These are phyloP conservation scores for Sugiyamaella americana DNA, from an alignment of 805 yeast genomes.

Conservation along the genomic window DNA sequence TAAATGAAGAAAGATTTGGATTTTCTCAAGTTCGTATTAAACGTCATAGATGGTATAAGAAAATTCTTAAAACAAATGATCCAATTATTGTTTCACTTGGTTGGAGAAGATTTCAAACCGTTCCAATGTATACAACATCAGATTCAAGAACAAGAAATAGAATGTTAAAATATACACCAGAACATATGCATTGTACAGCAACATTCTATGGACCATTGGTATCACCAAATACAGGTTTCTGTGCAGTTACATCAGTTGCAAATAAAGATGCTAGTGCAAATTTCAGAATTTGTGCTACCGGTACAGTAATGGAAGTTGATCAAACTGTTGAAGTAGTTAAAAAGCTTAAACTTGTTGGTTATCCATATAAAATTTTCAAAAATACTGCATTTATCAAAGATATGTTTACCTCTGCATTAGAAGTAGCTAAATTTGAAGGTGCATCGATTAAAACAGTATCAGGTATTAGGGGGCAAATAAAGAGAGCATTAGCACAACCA, in stretches of 20 bases:
- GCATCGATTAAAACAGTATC: constrained; percentile 95
- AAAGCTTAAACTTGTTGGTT: constrained; percentile 89
- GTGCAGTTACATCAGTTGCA: constrained; percentile 88
- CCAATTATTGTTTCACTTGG: constrained; percentile 91
- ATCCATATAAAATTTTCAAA: constrained; percentile 87
- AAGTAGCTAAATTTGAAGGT: constrained; percentile 97
- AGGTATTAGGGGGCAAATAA: constrained; percentile 96
- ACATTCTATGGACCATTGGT: constrained; percentile 96
- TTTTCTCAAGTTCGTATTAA: constrained; percentile 87
- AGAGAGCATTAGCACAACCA: constrained; percentile 87
- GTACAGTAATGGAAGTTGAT: constrained; percentile 90
- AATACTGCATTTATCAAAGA: constrained; percentile 97
- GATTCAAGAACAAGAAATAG: constrained; percentile 97
- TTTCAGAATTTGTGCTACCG: constrained; percentile 94
- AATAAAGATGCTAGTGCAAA: constrained; percentile 78
- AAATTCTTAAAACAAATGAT: constrained; percentile 89
- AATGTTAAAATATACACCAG: constrained; percentile 97
- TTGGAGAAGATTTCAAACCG: constrained; percentile 97
- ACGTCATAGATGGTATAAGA: constrained; percentile 98
- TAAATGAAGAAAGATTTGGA: constrained; percentile 91
- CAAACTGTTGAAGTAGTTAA: constrained; percentile 86
- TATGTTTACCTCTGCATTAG: constrained; percentile 88
- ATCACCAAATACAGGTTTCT: constrained; percentile 95
- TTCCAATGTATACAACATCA: constrained; percentile 91
- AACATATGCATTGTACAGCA: constrained; percentile 93